These are phyloP conservation scores for Phytophthora melonis DNA, from an alignment of 352 stramenopile species.

Conservation along the genomic window DNA sequence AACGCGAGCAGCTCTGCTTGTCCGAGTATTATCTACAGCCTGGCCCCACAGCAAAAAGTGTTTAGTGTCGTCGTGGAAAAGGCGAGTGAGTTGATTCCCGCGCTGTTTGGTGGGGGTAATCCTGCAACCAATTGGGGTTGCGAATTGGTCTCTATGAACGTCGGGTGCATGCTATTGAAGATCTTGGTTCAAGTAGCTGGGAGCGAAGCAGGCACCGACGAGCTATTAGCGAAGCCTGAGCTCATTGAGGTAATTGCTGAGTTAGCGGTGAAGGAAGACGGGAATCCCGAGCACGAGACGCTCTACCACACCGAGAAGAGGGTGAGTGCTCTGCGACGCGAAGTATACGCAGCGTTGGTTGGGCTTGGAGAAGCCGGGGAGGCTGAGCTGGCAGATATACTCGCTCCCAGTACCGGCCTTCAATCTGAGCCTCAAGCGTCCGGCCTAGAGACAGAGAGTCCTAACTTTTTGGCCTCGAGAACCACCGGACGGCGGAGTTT, in stretches of 20 bases:
- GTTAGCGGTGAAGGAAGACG: conserved; percentile 30
- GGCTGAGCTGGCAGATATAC: conserved; percentile 28
- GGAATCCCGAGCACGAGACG: conserved; percentile 38
- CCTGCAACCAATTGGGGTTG: not conserved
- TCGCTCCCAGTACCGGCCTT: conserved; percentile 4
- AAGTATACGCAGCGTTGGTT: conserved; percentile 54
- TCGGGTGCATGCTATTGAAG: conserved; percentile 36
- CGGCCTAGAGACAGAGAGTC: not conserved
- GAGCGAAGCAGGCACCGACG: conserved; percentile 6
- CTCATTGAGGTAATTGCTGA: conserved; percentile 26
- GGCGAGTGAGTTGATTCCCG: conserved; percentile 28
- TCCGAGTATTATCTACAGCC: conserved; percentile 22
- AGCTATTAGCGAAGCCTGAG: conserved; percentile 23
- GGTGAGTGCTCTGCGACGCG: conserved; percentile 51
- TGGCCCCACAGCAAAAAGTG: conserved; percentile 3
- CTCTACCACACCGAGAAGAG: conserved; percentile 50
- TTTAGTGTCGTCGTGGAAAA: conserved; percentile 32
- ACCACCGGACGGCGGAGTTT: conserved; percentile 7
- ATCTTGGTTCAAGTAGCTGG: conserved; percentile 31
- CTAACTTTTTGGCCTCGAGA: not conserved
- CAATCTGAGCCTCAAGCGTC: not conserved
- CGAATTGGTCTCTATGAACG: conserved; percentile 8
- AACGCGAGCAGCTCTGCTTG: not conserved
- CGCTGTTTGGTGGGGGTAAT: conserved; percentile 4
- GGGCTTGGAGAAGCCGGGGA: conserved; percentile 44